Evolutionary conservation across 1,284 basidiomycete species (phyloP).

Genomic region (Ceratobasidium sp.): DNA sequence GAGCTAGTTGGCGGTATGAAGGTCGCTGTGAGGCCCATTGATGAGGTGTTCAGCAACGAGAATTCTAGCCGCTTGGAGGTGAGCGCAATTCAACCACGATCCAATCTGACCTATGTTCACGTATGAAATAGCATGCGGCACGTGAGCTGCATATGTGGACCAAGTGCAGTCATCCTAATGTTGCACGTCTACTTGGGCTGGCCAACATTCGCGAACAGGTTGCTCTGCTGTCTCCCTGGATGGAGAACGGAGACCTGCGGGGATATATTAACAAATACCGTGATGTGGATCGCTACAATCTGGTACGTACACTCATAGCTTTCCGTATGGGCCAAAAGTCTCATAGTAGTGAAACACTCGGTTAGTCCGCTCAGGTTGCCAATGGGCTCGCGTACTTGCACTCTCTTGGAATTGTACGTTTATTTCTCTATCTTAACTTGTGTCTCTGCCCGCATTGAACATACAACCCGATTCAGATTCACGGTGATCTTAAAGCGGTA

Average conservation of each 20-base stretch:
- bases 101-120: no score
- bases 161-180: slow-evolving; percentile 8
- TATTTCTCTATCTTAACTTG: background rate
- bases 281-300: background rate
- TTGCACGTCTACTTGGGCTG: background rate
- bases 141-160: slow-evolving; percentile 11
- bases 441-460: background rate
- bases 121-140: slow-evolving; percentile 1
- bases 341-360: no score
- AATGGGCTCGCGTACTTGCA: slow-evolving; percentile 5
- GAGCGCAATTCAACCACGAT: no score
- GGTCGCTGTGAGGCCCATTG: no score
- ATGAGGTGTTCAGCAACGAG: no score
- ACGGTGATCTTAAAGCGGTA: slow-evolving; percentile 16
- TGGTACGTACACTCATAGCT: slow-evolving; percentile 5
- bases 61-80: no score
- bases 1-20: background rate
- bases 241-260: slow-evolving; percentile 5
- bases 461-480: background rate
- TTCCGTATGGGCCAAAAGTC: background rate
- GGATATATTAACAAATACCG: background rate
- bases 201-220: background rate
- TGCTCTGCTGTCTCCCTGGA: slow-evolving; percentile 18
- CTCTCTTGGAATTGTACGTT: background rate
- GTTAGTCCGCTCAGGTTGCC: background rate